These are phyloP conservation scores for Candida yuanshanica DNA, from an alignment of 805 yeast species.

Conservation along the genomic window DNA sequence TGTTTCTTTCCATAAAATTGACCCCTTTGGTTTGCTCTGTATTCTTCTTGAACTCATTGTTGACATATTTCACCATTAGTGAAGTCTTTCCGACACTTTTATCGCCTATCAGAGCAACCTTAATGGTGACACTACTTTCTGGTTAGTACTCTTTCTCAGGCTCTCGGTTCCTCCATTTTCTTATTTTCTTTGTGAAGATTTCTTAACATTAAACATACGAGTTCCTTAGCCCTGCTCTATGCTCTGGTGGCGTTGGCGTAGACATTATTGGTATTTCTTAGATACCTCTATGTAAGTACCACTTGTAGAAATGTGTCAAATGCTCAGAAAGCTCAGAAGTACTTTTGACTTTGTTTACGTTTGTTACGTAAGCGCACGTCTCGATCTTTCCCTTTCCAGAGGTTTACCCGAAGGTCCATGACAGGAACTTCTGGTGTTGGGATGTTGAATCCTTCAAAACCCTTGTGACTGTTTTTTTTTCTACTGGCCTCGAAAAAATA, in stretches of 20 bases:
- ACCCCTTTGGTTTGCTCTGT: constrained; percentile 94
- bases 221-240: constrained; percentile 15
- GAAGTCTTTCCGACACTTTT: constrained; percentile 96
- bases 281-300: background rate
- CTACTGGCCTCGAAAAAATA: background rate
- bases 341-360: constrained; percentile 11
- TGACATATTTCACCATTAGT: constrained; percentile 95
- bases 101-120: constrained; percentile 92
- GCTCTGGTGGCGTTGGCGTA: constrained; percentile 19
- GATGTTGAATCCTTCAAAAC: background rate
- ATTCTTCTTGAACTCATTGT: constrained; percentile 84
- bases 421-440: background rate
- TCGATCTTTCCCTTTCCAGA: background rate
- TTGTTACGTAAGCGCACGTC: constrained; percentile 11
- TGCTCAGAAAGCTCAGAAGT: too few relatives aligned
- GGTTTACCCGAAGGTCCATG: background rate
- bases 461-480: background rate
- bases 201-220: constrained; percentile 11
- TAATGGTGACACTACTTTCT: constrained; percentile 48
- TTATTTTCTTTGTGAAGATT: too few relatives aligned
- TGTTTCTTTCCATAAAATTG: constrained; percentile 87
- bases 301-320: background rate
- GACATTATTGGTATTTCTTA: constrained; percentile 1
- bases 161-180: background rate
- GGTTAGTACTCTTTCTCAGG: background rate